Evolutionary conservation across 345 rosid genomes (phyloP).

Genomic region (Populus davidiana): DNA sequence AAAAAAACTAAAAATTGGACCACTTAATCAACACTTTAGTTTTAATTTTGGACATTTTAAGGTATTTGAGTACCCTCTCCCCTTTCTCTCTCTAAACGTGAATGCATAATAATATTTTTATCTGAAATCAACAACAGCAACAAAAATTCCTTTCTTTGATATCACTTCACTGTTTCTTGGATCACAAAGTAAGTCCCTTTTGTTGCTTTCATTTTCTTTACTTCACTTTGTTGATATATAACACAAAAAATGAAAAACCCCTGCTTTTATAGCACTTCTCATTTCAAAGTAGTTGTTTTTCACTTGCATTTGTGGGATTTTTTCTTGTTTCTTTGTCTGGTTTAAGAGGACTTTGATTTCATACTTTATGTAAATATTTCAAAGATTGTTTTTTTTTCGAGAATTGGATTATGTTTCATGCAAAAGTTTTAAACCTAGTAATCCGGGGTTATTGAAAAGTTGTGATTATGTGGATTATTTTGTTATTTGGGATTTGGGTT

Average conservation of each 20-base stretch:
- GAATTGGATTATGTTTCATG: constrained; percentile 12
- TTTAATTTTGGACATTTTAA: not conserved
- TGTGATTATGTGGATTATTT: not conserved
- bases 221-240: not conserved
- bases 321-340: not conserved
- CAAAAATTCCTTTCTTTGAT: not conserved
- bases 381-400: not conserved
- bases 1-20: not conserved
- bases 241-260: not conserved
- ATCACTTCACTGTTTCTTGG: not conserved
- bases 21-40: not conserved
- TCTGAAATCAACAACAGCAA: not conserved
- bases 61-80: not conserved
- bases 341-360: not conserved
- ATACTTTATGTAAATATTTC: not conserved
- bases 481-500: constrained; percentile 5
- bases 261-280: not conserved
- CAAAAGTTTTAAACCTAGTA: constrained; percentile 1
- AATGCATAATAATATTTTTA: constrained; percentile 3
- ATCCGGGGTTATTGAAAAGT: not conserved
- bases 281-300: not conserved
- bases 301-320: not conserved
- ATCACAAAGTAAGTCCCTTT: constrained; percentile 18
- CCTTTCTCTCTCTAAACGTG: not conserved
- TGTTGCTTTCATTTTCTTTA: not conserved